Base-by-base conservation (phyloP, 306 rosid genomes). In the Senna siamea region DNA sequence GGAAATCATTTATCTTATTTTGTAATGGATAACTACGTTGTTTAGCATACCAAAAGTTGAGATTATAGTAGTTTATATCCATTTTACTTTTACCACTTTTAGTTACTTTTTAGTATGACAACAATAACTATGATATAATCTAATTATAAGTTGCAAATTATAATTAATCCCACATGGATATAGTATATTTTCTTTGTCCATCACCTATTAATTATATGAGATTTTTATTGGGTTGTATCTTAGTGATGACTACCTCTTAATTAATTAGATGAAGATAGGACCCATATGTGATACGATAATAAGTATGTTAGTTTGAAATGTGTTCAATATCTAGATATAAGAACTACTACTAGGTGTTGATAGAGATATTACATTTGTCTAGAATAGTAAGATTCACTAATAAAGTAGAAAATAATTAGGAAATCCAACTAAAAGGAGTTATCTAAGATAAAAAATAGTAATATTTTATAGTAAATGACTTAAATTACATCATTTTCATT, bases 201-300 rank as follows among this genome's bases (percentile, higher is more conserved):
- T 35, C 43, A 61, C 10, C 63, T 56, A 22, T 52, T 41, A 58
- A 73, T 69, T 38, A 35, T 34, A 22, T 56, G 35, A 63, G 68
- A 14, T 69, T 57, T 38, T 59, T 65, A 30, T 23, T 48, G 47
- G 66, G 47, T 64, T 70, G 12, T 55, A 26, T 50, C 50, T 51
- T 78, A 53, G 43, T 74, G 13, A 44, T 40, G 68, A 44, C 75
- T 30, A 38, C 56, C 55, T 74, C 53, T 54, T 65, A 38, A 4
- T 35, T 48, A 63, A 50, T 57, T 57, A 57, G 73, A 43, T 65
- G 58, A 66, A 65, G 68, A 50, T 57, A 43, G 76, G 78, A 46
- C 35, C 69, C 67, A 51, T 65, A 13, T 75, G 18, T 70, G n/a
- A n/a, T n/a, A n/a, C n/a, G 73, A 66, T 48, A 40, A 72, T 56